Evolutionary conservation across 805 yeast genomes (phyloP).

Genomic region (Metschnikowia shivogae): DNA sequence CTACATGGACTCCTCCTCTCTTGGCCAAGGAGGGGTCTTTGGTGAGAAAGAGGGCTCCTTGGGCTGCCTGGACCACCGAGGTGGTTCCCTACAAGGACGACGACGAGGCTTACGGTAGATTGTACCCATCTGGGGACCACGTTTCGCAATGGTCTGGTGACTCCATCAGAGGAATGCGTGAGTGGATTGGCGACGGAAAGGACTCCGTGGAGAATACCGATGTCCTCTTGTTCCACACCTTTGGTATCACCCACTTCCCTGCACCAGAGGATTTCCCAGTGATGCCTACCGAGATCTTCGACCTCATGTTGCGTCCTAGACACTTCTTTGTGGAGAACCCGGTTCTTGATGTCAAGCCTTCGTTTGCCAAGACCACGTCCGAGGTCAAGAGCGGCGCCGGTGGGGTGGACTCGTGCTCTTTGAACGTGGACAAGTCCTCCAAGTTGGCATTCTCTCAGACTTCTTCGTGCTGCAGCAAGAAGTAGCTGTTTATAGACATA

Average conservation of each 20-base stretch:
- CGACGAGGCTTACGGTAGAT: constrained; percentile 47
- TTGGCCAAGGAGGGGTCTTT: constrained; percentile 71
- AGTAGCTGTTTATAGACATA: constrained; percentile 4
- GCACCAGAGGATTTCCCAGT: constrained; percentile 88
- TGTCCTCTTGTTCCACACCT: constrained; percentile 72
- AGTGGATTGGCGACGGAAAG: constrained; percentile 62
- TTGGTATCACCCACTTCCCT: constrained; percentile 83
- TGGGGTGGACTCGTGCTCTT: constrained; percentile 33
- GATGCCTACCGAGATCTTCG: constrained; percentile 83
- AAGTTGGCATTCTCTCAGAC: constrained; percentile 47
- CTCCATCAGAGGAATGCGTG: constrained; percentile 60
- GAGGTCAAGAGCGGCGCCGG: constrained; percentile 38
- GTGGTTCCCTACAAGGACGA: constrained; percentile 69
- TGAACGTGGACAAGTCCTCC: constrained; percentile 44
- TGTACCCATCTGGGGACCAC: constrained; percentile 78
- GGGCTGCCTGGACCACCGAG: constrained; percentile 65
- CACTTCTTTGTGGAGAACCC: constrained; percentile 78
- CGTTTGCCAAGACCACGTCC: constrained; percentile 40
- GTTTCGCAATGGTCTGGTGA: constrained; percentile 75
- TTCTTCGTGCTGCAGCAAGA: constrained; percentile 26
- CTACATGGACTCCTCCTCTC: constrained; percentile 68
- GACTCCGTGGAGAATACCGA: constrained; percentile 64
- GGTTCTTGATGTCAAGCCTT: constrained; percentile 68
- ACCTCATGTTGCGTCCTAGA: constrained; percentile 71
- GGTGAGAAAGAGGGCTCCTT: constrained; percentile 77